These are phyloP conservation scores for Posidonia oceanica DNA, from an alignment of 116 monocot species.

Conservation along the genomic window DNA sequence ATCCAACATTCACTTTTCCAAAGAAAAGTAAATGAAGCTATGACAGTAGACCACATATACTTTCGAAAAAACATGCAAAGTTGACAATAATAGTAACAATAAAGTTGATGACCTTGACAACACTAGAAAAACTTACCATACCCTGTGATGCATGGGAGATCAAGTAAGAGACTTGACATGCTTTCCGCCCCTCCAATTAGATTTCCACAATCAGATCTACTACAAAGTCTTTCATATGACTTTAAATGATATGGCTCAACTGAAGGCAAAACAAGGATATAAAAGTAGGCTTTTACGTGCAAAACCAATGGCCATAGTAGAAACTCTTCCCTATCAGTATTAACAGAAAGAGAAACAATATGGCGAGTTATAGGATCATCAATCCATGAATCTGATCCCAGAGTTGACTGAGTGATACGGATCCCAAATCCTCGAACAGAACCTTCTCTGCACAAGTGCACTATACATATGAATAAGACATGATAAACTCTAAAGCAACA, in stretches of 20 bases:
- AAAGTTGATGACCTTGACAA: neutral
- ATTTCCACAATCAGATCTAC: slow-evolving; percentile 52
- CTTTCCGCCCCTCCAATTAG: slow-evolving; percentile 28
- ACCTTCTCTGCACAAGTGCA: slow-evolving; percentile 53
- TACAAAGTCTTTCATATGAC: slow-evolving; percentile 49
- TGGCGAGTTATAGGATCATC: slow-evolving; percentile 96
- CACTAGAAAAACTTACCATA: slow-evolving; percentile 63
- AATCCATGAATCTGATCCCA: slow-evolving; percentile 72
- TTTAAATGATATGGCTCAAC: slow-evolving; percentile 61
- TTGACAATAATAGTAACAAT: neutral
- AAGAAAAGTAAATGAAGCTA: no score
- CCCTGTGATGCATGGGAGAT: slow-evolving; percentile 98
- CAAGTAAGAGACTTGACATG: slow-evolving; percentile 61
- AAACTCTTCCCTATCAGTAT: slow-evolving; percentile 32
- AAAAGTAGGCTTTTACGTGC: slow-evolving; percentile 52
- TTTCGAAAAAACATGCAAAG: neutral
- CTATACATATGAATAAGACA: neutral
- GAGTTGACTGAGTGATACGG: slow-evolving; percentile 36
- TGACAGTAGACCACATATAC: neutral
- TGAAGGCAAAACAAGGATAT: slow-evolving; percentile 62
- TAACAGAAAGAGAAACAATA: slow-evolving; percentile 49
- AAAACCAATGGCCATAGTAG: slow-evolving; percentile 83
- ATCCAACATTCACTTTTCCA: no score
- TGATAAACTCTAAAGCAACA: neutral
- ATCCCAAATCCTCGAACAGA: slow-evolving; percentile 66